These are phyloP conservation scores for Clohesyomyces aquaticus DNA, from an alignment of 495 filamentous ascomycete genomes.

Conservation along the genomic window DNA sequence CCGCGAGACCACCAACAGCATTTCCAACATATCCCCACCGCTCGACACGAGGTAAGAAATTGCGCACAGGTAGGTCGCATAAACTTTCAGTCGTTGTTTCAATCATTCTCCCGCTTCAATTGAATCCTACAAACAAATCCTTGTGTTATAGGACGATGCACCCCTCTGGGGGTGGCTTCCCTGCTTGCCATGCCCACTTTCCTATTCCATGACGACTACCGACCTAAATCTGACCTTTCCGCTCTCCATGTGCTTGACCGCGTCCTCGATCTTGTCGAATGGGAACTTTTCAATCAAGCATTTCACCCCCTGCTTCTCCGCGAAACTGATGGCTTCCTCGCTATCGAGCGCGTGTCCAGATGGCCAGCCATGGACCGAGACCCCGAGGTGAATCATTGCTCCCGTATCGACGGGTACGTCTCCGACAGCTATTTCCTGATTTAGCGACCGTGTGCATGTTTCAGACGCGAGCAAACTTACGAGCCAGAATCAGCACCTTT, in stretches of 20 bases:
- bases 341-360: constrained; percentile 64
- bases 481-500: constrained; percentile 63
- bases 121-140: constrained; percentile 20
- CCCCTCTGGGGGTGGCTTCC: no score
- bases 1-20: constrained; percentile 10
- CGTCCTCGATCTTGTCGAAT: constrained; percentile 58
- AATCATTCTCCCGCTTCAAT: constrained; percentile 8
- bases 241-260: constrained; percentile 51
- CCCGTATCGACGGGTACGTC: constrained; percentile 57
- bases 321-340: constrained; percentile 69
- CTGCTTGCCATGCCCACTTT: neutral
- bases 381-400: constrained; percentile 53
- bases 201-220: constrained; percentile 55
- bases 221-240: constrained; percentile 52
- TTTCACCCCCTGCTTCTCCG: constrained; percentile 59
- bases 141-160: neutral
- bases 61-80: constrained; percentile 3
- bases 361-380: constrained; percentile 65
- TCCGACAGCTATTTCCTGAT: constrained; percentile 49
- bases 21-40: neutral
- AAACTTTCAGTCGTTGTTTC: constrained; percentile 11
- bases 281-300: constrained; percentile 68
- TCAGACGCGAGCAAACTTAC: constrained; percentile 41
- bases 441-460: neutral
- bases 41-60: neutral